Base-by-base conservation (phyloP, 768 basidiomycete genomes). In the Pleurotus sapidus region DNA sequence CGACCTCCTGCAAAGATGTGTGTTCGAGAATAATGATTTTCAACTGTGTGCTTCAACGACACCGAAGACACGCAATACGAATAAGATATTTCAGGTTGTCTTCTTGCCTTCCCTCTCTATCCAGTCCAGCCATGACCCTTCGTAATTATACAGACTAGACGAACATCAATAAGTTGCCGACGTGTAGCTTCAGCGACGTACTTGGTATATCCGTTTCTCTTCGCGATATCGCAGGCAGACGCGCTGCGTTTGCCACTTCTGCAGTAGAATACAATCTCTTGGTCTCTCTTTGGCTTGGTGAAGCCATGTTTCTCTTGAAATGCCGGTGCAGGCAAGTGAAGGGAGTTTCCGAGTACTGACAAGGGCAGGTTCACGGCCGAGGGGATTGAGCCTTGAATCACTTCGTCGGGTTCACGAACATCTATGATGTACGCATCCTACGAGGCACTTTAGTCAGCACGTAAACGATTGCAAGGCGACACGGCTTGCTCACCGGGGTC, bases 331-430 rank as follows among this genome's bases (percentile, higher is more conserved):
- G 68, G 67, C 39, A 91, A 68, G 61, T 84, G 77, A 24, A 98
- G 70, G 14, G 91, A 83, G 39, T 78, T 81, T 30, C 83, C 75
- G 40, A 98, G 80, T n/a, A 80, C 80, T 5, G 89, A 88, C 39
- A 98, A 82, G 4, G 95, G 95, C 17, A 98, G 71, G 70, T 94
- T 92, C 65, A 97, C 92, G 15, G 93, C 82, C 20, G 93, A 93
- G 5, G 95, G 95, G 60, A 98, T 96, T 68, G 89, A 88, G 11
- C 95, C 95, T 67, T 93, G 91, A 12, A 89, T 81, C 45, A 94
- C 91, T 69, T 97, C 95, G 61, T 92, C 85, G 1, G 88, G 91
- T 69, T 97, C 95, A 18, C 96, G 87, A n/a, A 98, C 95, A 64
- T 96, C 94, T 63, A 93, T 86, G 46, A 93, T 67, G 66, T 86